These are phyloP conservation scores for Candida ipomoeae DNA, from an alignment of 805 yeast genomes.

Conservation along the genomic window DNA sequence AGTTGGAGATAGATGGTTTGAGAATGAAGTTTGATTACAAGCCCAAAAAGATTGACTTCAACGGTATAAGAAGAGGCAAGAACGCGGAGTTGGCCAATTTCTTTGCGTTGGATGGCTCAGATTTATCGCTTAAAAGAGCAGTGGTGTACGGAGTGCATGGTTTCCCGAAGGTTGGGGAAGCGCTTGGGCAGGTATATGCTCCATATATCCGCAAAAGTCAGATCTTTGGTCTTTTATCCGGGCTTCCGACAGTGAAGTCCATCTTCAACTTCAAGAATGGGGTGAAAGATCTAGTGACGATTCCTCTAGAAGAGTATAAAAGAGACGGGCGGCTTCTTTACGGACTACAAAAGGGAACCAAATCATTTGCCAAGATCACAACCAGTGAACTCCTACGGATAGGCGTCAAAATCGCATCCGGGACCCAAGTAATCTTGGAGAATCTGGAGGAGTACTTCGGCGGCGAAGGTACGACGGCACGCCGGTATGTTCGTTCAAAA, in stretches of 20 bases:
- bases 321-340: constrained; percentile 67
- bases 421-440: constrained; percentile 79
- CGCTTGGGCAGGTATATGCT: constrained; percentile 71
- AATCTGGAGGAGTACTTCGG: constrained; percentile 76
- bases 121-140: constrained; percentile 57
- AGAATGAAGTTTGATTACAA: constrained; percentile 78
- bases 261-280: constrained; percentile 77
- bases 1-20: constrained; percentile 56
- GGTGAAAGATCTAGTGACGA: constrained; percentile 63
- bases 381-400: constrained; percentile 75
- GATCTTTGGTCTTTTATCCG: constrained; percentile 74
- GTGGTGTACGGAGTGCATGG: constrained; percentile 77
- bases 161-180: constrained; percentile 50
- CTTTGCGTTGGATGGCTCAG: constrained; percentile 84
- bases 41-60: constrained; percentile 83
- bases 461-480: constrained; percentile 60
- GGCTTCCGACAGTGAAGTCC: constrained; percentile 77
- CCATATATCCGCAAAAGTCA: constrained; percentile 86
- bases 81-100: constrained; percentile 84
- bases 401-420: constrained; percentile 83
- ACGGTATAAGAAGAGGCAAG: constrained; percentile 82
- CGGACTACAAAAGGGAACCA: constrained; percentile 72
- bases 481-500: constrained; percentile 21
- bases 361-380: constrained; percentile 69
- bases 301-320: constrained; percentile 70